Evolutionary conservation across 495 filamentous ascomycete species (phyloP), one percentile per base, ranked within the genome.

Genomic region (Hamigera avellanea): DNA sequence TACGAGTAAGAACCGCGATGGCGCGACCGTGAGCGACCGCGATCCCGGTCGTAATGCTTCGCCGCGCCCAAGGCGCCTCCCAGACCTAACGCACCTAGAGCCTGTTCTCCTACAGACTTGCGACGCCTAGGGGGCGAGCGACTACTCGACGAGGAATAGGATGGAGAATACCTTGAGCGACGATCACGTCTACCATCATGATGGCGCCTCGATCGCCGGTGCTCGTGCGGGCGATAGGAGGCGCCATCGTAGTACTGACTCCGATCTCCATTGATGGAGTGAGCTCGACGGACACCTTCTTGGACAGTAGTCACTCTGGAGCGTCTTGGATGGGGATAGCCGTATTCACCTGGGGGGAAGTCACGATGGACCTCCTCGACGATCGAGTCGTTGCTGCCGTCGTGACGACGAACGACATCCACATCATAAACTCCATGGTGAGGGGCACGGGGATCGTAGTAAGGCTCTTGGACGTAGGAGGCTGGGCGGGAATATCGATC

Each of bases 81-180:
- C 15, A 87, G 63, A 21, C 82, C 82, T 9, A 82, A 63, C 17
- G 56, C 65, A 33, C 70, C 75, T 3, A 86, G 59, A 7, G 80
- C 81, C 45, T 74, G 72, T 53, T 86, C 81, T 31, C 81, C 70
- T 36, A 84, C 61, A 32, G 81, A 86, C 58, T 85, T 88, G 54
- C 77, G 60, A 43, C 70, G 53, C 62, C 58, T 50, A 19, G 61
- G 64, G 8, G 46, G 51, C 6, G 63, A 68, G 19, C 50, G 59
- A 43, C 61, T 65, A 27, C 37, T 38, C 6, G 54, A 52, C 9
- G 65, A 62, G 32, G 56, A 59, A 36, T 48, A 50, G 32, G 54
- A 50, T 4, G 57, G n/a, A n/a, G n/a, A 59, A 34, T 64, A 56
- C 39, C 49, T 61, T 21, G 49, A 41, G 33, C 61, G 56, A 44